Evolutionary conservation across 805 yeast genomes (phyloP), one percentile per base, ranked within the genome.

Genomic region (Candida stauntonica): DNA sequence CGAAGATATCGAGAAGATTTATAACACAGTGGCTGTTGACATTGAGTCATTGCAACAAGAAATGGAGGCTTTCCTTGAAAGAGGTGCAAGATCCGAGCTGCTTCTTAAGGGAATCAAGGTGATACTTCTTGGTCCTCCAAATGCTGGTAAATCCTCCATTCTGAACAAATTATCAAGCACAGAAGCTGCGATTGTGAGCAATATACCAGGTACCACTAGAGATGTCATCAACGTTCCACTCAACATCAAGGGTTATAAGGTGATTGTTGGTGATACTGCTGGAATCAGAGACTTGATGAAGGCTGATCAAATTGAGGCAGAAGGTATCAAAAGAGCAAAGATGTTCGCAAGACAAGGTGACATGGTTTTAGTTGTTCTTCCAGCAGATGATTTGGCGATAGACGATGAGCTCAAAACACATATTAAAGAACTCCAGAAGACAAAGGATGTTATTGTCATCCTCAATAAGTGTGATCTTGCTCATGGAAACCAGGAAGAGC

Each of bases 131-230:
- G 99, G 99, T 0, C 93, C 95, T 6, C 96, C 99, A 1, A 93
- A 93, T 60, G 96, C 96, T 1, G 99, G 99, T 0, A 93, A 93
- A 57, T 88, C 96, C 3, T 86, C 96, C 1, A 62, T 93, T 9
- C 60, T 93, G 36, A 93, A 93, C 53, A 54, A 63, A n/a, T 59
- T 93, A 7, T 86, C 89, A 0, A 72, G 79, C 42, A 75, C 83
- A 17, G 94, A 88, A 17, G 83, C 87, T 14, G 94, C 96, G 0
- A 87, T 93, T 27, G 98, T 93, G 1, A 86, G 96, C 55, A 79
- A 79, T 27, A 75, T 85, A 5, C 95, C 95, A 2, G 99, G 99
- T 0, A 93, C 99, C 0, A 93, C 99, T 0, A 70, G 99, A 52
- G 99, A 93, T 54, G 65, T 86, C 0, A 73, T 93, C 17, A 94